These are phyloP conservation scores for Torulaspora delbrueckii DNA, from an alignment of 805 yeast species.

Conservation along the genomic window DNA sequence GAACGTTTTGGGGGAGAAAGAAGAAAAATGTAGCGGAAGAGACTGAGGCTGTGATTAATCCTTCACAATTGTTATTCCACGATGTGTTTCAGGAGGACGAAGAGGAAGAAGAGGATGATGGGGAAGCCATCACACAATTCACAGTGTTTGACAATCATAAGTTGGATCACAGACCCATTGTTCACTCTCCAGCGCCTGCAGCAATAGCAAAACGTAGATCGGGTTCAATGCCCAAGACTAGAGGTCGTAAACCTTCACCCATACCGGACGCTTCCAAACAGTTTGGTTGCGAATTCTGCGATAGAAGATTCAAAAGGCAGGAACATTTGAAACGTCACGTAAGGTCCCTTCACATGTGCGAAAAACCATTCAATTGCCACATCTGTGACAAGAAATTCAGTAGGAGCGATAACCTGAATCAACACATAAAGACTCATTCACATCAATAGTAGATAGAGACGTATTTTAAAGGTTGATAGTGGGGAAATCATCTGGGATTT, in stretches of 20 bases:
- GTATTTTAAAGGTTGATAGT: constrained; percentile 5
- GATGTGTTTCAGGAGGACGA: constrained; percentile 7
- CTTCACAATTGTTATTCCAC: constrained; percentile 13
- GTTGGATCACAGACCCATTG: not conserved
- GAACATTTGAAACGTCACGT: constrained; percentile 74
- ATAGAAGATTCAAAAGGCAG: constrained; percentile 64
- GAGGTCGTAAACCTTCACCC: constrained; percentile 63
- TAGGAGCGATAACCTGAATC: constrained; percentile 60
- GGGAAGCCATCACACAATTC: constrained; percentile 11
- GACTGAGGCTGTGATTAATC: constrained; percentile 14
- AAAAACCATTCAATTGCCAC: constrained; percentile 62
- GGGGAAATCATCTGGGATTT: constrained; percentile 37
- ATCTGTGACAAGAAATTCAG: constrained; percentile 62
- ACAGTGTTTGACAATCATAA: constrained; percentile 8
- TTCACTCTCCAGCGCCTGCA: constrained; percentile 1
- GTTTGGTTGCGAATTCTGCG: constrained; percentile 59
- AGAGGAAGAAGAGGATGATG: constrained; percentile 7
- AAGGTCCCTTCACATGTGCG: constrained; percentile 66
- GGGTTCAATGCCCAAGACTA: constrained; percentile 37
- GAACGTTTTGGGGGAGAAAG: constrained; percentile 27
- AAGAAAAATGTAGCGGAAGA: constrained; percentile 16
- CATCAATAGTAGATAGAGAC: constrained; percentile 8
- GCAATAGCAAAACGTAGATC: constrained; percentile 17
- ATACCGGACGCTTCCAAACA: constrained; percentile 54
- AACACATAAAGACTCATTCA: constrained; percentile 58